These are phyloP conservation scores for Colletotrichum melonis DNA, from an alignment of 2,329 filamentous ascomycete species.

Conservation along the genomic window DNA sequence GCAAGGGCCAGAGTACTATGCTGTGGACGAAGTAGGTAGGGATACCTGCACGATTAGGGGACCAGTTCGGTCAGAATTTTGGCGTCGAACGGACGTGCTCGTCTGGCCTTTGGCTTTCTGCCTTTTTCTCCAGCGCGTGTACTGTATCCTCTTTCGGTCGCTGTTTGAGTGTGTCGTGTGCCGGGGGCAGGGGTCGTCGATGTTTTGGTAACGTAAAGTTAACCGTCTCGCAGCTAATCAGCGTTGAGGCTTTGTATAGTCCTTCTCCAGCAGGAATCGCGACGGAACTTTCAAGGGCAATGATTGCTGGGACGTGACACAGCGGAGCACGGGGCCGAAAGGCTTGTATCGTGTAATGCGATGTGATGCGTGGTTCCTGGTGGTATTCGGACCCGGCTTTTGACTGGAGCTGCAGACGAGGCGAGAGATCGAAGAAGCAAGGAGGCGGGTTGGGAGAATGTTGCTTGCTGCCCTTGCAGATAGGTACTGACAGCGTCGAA, in stretches of 20 bases:
- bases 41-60: slow-evolving; percentile 25
- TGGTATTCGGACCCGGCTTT: slow-evolving; percentile 5
- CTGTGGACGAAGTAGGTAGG: neutral
- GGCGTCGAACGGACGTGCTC: slow-evolving; percentile 31
- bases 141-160: neutral
- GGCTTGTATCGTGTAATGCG: slow-evolving; percentile 24
- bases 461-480: slow-evolving; percentile 18
- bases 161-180: slow-evolving; percentile 32
- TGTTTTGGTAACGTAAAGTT: slow-evolving; percentile 36
- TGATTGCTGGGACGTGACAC: slow-evolving; percentile 29
- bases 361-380: neutral
- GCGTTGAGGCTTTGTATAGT: slow-evolving; percentile 23
- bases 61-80: slow-evolving; percentile 27
- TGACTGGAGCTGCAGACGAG: slow-evolving; percentile 9
- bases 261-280: slow-evolving; percentile 16
- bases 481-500: neutral
- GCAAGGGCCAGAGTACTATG: neutral
- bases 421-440: slow-evolving; percentile 13
- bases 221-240: slow-evolving; percentile 30
- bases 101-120: slow-evolving; percentile 28
- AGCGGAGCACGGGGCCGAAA: slow-evolving; percentile 15
- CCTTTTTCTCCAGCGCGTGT: neutral
- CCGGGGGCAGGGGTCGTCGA: slow-evolving; percentile 23
- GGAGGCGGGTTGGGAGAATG: neutral
- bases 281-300: slow-evolving; percentile 13